Evolutionary conservation across 2,329 filamentous ascomycete species (phyloP).

Genomic region (Drechslerella coelobrocha): DNA sequence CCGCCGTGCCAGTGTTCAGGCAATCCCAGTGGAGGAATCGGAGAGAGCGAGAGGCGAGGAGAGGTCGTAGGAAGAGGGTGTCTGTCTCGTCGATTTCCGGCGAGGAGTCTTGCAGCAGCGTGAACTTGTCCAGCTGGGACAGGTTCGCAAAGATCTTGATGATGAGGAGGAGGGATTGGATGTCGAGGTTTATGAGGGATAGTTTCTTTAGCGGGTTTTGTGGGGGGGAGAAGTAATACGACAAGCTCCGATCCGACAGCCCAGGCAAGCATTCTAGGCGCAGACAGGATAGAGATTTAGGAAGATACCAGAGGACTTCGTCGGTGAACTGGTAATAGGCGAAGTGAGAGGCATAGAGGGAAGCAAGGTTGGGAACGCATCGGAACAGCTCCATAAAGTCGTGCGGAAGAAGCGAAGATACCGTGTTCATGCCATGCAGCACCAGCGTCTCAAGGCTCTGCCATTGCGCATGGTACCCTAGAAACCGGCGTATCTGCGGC

Average conservation of each 20-base stretch:
- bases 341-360: slow-evolving; percentile 43
- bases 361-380: slow-evolving; percentile 28
- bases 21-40: slow-evolving; percentile 49
- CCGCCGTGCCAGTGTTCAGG: slow-evolving; percentile 36
- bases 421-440: slow-evolving; percentile 46
- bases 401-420: slow-evolving; percentile 31
- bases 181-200: slow-evolving; percentile 44
- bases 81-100: slow-evolving; percentile 45
- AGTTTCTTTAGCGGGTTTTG: slow-evolving; percentile 46
- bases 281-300: slow-evolving; percentile 28
- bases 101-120: slow-evolving; percentile 34
- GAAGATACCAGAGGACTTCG: slow-evolving; percentile 44
- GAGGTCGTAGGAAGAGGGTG: slow-evolving; percentile 38
- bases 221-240: slow-evolving; percentile 42
- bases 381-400: slow-evolving; percentile 40
- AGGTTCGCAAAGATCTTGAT: slow-evolving; percentile 49
- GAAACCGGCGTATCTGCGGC: slow-evolving; percentile 28
- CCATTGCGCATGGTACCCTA: slow-evolving; percentile 44
- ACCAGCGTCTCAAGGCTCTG: slow-evolving; percentile 42
- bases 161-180: slow-evolving; percentile 44
- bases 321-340: slow-evolving; percentile 46
- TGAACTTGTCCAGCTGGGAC: slow-evolving; percentile 42
- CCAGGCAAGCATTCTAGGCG: slow-evolving; percentile 46
- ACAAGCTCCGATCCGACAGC: slow-evolving; percentile 37
- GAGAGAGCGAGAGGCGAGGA: slow-evolving; percentile 40